Evolutionary conservation across 2,329 filamentous ascomycete genomes (phyloP).

Genomic region (Fusarium abutilonis): DNA sequence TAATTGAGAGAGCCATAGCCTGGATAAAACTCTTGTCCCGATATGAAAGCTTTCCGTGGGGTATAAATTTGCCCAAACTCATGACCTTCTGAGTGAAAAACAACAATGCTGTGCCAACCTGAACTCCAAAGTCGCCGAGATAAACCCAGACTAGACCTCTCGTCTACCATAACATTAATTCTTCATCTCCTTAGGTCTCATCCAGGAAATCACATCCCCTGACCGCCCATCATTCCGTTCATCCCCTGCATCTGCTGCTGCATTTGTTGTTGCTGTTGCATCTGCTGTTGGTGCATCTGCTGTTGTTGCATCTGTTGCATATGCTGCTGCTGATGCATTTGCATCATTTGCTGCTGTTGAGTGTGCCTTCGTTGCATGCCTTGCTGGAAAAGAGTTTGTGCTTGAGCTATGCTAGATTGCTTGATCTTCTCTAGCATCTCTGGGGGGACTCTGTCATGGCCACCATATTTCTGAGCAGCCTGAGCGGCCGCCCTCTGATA

Average conservation of each 20-base stretch:
- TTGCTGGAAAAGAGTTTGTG: constrained; percentile 50
- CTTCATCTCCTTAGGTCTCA: constrained; percentile 3
- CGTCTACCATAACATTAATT: constrained; percentile 22
- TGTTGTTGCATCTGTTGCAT: constrained; percentile 45
- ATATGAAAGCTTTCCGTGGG: constrained; percentile 45
- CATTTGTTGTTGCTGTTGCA: constrained; percentile 37
- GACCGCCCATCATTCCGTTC: constrained; percentile 63
- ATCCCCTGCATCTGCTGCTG: constrained; percentile 43
- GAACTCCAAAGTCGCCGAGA: constrained; percentile 35
- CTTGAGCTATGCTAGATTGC: constrained; percentile 52
- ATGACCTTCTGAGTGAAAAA: constrained; percentile 20
- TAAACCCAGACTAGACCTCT: constrained; percentile 12
- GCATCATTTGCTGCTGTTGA: constrained; percentile 44
- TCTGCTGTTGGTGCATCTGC: constrained; percentile 43
- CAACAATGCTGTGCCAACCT: constrained; percentile 20
- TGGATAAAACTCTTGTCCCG: constrained; percentile 34
- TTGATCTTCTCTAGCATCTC: constrained; percentile 59
- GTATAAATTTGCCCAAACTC: constrained; percentile 47
- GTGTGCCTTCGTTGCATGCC: constrained; percentile 49
- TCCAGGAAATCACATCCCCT: constrained; percentile 55
- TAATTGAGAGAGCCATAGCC: constrained; percentile 17
- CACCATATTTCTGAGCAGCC: constrained; percentile 52
- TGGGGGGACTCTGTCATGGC: constrained; percentile 56
- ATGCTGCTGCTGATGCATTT: constrained; percentile 42
- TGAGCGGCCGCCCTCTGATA: constrained; percentile 53